These are phyloP conservation scores for Rhodofomes roseus DNA, from an alignment of 1,284 basidiomycete species.

Conservation along the genomic window DNA sequence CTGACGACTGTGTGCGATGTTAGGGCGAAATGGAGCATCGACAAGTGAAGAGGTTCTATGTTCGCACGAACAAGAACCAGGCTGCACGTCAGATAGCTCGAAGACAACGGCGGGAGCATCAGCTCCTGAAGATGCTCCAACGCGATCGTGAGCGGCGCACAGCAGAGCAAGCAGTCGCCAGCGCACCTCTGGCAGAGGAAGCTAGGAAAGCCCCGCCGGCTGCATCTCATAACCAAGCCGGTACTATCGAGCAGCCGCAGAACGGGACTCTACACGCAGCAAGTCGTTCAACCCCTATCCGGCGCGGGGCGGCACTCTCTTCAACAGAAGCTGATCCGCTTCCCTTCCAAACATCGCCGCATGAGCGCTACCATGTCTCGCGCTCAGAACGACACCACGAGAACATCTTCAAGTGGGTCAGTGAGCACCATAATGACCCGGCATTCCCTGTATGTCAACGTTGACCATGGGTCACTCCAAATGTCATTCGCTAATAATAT, in stretches of 20 bases:
- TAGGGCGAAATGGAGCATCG: conserved; percentile 32
- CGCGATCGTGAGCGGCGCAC: not conserved
- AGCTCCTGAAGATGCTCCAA: not conserved
- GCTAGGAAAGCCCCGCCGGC: not conserved
- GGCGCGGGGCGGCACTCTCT: not conserved
- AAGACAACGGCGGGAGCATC: not conserved
- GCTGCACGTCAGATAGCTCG: conserved; percentile 21
- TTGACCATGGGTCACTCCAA: not conserved
- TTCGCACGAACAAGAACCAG: conserved; percentile 28
- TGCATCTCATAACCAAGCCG: not conserved
- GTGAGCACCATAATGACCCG: conserved; percentile 6
- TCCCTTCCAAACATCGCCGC: not conserved
- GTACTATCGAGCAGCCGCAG: not conserved
- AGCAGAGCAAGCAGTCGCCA: not conserved
- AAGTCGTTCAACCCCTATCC: not conserved
- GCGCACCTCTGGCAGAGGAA: not conserved
- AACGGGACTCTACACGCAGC: not conserved
- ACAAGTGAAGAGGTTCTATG: conserved; percentile 30
- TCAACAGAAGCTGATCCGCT: not conserved
- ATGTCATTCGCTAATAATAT: not conserved
- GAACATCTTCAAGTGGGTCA: conserved; percentile 11
- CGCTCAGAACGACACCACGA: not conserved
- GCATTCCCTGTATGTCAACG: conserved; percentile 11
- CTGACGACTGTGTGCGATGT: not conserved
- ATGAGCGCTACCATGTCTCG: conserved; percentile 13